Base-by-base conservation (phyloP, 345 rosid genomes). In the Durio zibethinus region DNA sequence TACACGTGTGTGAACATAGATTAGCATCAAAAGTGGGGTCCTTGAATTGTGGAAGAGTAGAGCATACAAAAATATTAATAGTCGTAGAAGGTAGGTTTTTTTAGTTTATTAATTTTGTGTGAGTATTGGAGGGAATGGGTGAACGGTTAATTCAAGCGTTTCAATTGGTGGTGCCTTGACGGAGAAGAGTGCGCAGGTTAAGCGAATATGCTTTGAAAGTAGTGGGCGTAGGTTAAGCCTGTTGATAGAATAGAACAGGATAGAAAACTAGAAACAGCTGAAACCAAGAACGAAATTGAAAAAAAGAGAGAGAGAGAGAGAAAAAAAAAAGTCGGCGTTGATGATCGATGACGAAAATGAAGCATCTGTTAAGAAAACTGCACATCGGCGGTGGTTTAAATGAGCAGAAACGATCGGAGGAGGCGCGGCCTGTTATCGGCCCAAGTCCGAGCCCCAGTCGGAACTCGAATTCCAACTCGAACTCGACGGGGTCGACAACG, bases 281-380 rank as follows among this genome's bases (percentile, higher is more conserved):
- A 68, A 18, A 80, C 29, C 45, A 67, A 60, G 18, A 40, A 53
- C 12, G 27, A 10, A 11, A 5, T 23, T 2, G 2, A 42, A 61
- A 79, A 82, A 69, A n/a, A n/a, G n/a, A n/a, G n/a, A n/a, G n/a
- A n/a, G n/a, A n/a, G n/a, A n/a, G n/a, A 78, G 80, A 33, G 16
- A 38, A 8, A 66, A 40, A 66, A 54, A 75, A 62, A 67, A 56
- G 74, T 81, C 80, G 54, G 78, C 77, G 88, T 89, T 89, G 85
- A 90, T 92, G 97, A 89, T 89, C 90, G 81, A 94, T 94, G 98
- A 85, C 98, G 86, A 94, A 88, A 87, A 87, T 94, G 98, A 94
- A 91, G 88, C 93, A 93, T 88, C 88, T 94, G 69, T 89, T 93
- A 4, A 84, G 92, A 80, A 94, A 94, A 78, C 93, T 94, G 76